These are phyloP conservation scores for Micromonas commoda DNA, from an alignment of 139 green algal genomes.

Conservation along the genomic window DNA sequence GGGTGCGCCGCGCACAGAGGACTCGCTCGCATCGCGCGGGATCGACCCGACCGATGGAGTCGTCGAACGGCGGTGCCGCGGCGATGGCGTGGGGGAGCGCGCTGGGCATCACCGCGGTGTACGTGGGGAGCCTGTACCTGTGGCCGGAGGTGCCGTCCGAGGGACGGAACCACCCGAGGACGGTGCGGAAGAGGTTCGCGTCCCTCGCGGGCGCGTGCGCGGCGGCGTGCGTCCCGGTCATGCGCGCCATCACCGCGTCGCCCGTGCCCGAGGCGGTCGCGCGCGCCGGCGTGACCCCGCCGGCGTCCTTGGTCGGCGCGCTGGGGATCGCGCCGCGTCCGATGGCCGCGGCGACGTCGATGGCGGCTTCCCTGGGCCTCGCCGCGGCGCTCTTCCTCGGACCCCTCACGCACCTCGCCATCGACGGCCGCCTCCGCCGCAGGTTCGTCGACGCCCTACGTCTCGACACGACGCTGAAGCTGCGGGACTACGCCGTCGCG, in stretches of 20 bases:
- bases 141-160: background rate
- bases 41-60: too few relatives aligned
- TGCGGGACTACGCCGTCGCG: slow-evolving; percentile 46
- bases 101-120: background rate
- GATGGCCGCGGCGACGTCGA: too few relatives aligned
- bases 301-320: background rate
- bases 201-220: too few relatives aligned
- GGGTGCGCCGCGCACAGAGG: too few relatives aligned
- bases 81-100: background rate
- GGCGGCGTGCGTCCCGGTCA: too few relatives aligned
- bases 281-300: background rate
- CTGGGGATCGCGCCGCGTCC: background rate
- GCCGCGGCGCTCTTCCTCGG: background rate
- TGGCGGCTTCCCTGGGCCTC: too few relatives aligned
- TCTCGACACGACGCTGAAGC: background rate
- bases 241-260: too few relatives aligned
- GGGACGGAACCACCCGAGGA: too few relatives aligned
- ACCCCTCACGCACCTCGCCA: background rate
- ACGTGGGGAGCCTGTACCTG: background rate
- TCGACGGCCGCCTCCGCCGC: background rate
- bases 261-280: background rate
- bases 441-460: background rate
- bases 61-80: too few relatives aligned
- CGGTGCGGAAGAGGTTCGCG: too few relatives aligned
- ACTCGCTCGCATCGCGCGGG: too few relatives aligned